Evolutionary conservation across 2,329 filamentous ascomycete species (phyloP).

Genomic region (Capronia americana): DNA sequence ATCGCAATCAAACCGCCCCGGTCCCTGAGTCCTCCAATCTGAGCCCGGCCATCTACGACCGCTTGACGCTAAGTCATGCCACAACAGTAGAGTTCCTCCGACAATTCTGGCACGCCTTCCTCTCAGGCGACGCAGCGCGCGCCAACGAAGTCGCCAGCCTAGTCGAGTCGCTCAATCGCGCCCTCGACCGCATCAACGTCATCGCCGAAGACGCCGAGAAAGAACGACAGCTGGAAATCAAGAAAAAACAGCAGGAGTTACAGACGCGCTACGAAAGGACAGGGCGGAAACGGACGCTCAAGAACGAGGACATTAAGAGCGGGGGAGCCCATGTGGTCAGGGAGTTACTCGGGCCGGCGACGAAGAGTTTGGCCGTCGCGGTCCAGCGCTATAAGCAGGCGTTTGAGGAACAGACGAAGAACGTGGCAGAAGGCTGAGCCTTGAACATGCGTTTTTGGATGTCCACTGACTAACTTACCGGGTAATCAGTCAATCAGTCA

Average conservation of each 20-base stretch:
- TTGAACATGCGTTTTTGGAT: neutral
- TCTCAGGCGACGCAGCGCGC: constrained; percentile 83
- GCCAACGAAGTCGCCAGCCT: constrained; percentile 81
- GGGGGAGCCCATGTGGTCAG: constrained; percentile 79
- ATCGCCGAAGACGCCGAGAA: constrained; percentile 81
- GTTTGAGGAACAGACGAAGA: constrained; percentile 64
- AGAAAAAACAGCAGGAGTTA: constrained; percentile 68
- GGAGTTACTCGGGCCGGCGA: constrained; percentile 76
- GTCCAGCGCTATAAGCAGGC: constrained; percentile 73
- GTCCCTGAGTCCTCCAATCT: constrained; percentile 54
- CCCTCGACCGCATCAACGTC: constrained; percentile 76
- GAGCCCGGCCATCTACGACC: constrained; percentile 62
- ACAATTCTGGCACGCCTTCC: constrained; percentile 93
- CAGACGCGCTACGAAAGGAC: constrained; percentile 74
- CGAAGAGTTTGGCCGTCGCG: constrained; percentile 73
- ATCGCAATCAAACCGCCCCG: constrained; percentile 56
- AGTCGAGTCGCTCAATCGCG: constrained; percentile 79
- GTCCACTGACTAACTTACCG: neutral
- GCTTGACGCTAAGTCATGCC: constrained; percentile 78
- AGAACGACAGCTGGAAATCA: constrained; percentile 67
- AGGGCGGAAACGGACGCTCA: constrained; percentile 74
- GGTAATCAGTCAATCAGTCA: neutral
- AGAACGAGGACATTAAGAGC: constrained; percentile 66
- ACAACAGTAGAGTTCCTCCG: constrained; percentile 96
- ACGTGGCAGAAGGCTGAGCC: constrained; percentile 18